Conservation (phyloP, 257 asterid genomes). For the Ilex asprella region DNA sequence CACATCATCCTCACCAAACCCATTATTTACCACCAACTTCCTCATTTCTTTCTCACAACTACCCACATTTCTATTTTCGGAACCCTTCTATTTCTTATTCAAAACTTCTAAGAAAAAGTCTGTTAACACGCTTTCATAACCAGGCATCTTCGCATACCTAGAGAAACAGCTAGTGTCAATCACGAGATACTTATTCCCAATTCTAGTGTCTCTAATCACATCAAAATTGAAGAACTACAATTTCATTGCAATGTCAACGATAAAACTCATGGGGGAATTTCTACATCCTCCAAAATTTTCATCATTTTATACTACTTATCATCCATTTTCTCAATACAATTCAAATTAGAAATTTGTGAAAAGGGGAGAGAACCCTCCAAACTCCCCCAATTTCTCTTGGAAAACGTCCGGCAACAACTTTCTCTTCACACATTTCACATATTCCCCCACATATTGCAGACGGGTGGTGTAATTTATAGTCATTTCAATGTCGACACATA, state of each 20-base stretch:
- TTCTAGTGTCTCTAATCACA: background rate
- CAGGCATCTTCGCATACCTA: background rate
- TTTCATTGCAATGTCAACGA: background rate
- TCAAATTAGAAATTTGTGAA: background rate
- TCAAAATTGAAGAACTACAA: background rate
- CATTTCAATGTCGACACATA: too few relatives aligned
- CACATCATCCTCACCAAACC: background rate
- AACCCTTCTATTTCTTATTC: too few relatives aligned
- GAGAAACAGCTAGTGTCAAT: background rate
- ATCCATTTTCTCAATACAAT: background rate
- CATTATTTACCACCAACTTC: background rate
- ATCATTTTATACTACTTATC: background rate
- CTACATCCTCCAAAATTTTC: background rate
- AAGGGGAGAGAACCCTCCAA: background rate
- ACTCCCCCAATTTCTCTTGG: background rate
- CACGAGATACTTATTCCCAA: background rate
- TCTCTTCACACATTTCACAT: conserved; percentile 4
- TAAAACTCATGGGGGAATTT: background rate
- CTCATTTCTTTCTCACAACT: too few relatives aligned
- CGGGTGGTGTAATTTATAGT: too few relatives aligned
- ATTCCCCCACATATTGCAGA: conserved; percentile 1
- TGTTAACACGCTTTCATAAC: background rate
- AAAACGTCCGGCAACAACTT: background rate
- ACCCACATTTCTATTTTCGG: background rate
- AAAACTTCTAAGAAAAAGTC: too few relatives aligned